These are phyloP conservation scores for Cylindrotheca fusiformis DNA, from an alignment of 108 stramenopile species.

Conservation along the genomic window DNA sequence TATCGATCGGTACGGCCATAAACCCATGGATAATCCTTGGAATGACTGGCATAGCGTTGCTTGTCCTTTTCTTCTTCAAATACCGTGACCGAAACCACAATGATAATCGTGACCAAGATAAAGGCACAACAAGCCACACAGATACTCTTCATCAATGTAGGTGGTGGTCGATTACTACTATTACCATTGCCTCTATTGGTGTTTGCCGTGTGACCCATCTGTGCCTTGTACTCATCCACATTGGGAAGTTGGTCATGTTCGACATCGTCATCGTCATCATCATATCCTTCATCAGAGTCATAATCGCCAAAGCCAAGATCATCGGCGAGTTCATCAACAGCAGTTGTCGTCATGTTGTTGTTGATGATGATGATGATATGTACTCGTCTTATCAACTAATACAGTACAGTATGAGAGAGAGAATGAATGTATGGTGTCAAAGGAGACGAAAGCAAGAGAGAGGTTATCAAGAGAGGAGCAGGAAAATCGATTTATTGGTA, in stretches of 20 bases:
- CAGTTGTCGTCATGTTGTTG: too few relatives aligned
- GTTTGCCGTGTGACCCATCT: neutral
- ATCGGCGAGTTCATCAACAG: neutral
- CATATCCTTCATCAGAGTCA: neutral
- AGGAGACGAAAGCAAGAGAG: too few relatives aligned
- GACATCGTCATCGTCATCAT: too few relatives aligned
- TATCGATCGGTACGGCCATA: neutral
- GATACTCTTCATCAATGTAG: neutral
- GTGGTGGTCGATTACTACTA: too few relatives aligned
- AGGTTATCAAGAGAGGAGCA: too few relatives aligned
- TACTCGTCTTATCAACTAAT: too few relatives aligned
- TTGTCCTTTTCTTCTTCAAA: neutral
- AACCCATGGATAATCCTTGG: too few relatives aligned
- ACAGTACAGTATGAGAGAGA: too few relatives aligned
- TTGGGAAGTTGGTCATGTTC: neutral
- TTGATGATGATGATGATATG: too few relatives aligned
- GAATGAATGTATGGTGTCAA: too few relatives aligned
- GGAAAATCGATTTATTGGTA: too few relatives aligned
- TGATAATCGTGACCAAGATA: neutral
- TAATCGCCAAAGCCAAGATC: conserved; percentile 1
- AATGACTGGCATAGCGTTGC: neutral
- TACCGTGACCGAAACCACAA: neutral
- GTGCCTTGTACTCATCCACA: neutral
- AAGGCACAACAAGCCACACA: neutral
- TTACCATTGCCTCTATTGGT: too few relatives aligned